Conservation (phyloP, 2,329 filamentous ascomycete genomes). For the Fusarium nygamai region DNA sequence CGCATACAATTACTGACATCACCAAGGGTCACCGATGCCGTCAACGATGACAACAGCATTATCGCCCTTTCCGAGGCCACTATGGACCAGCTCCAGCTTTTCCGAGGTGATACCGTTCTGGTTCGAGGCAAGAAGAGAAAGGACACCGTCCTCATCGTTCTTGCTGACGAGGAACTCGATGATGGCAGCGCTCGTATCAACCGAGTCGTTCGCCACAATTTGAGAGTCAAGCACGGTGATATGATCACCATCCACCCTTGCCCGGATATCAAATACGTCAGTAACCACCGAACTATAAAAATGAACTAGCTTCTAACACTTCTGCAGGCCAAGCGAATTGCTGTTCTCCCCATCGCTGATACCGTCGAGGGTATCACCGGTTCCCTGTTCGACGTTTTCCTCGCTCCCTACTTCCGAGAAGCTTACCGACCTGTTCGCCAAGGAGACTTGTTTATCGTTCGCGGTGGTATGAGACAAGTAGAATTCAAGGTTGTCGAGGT, state of each 20-base stretch:
- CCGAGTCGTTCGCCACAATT: constrained; percentile 97
- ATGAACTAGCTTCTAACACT: constrained; percentile 10
- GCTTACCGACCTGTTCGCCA: constrained; percentile 97
- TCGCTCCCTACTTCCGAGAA: constrained; percentile 99
- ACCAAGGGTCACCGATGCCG: constrained; percentile 91
- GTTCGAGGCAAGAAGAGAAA: constrained; percentile 99
- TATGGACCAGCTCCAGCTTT: constrained; percentile 97
- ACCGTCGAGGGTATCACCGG: constrained; percentile 98
- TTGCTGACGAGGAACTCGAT: constrained; percentile 97
- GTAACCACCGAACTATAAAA: constrained; percentile 50
- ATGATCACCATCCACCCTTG: constrained; percentile 97
- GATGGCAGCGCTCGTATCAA: constrained; percentile 98
- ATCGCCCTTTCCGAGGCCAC: constrained; percentile 98
- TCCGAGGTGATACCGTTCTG: constrained; percentile 97
- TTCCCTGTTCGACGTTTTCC: constrained; percentile 98
- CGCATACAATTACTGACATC: constrained; percentile 36
- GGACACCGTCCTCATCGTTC: constrained; percentile 96
- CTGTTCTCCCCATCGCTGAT: constrained; percentile 96
- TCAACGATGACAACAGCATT: constrained; percentile 99
- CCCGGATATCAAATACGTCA: constrained; percentile 99
- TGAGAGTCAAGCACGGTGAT: constrained; percentile 98
- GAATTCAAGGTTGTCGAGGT: constrained; percentile 99
- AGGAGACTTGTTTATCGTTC: constrained; percentile 96
- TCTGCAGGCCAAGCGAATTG: constrained; percentile 92
- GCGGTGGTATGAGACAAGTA: constrained; percentile 98